Evolutionary conservation across 106 monocot species (phyloP).

Genomic region (Phalaenopsis equestris): DNA sequence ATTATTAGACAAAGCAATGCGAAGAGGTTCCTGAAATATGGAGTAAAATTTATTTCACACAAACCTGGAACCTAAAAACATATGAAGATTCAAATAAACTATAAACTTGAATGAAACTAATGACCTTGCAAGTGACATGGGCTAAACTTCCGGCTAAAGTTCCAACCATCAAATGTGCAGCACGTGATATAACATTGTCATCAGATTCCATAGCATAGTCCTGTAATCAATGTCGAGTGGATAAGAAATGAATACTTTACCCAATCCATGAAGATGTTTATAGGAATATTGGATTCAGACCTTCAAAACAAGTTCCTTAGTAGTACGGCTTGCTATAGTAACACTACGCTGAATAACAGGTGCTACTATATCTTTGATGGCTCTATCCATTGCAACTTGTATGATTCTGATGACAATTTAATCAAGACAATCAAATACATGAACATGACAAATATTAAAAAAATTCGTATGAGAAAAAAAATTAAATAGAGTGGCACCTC

Average conservation of each 20-base stretch:
- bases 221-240: conserved; percentile 21
- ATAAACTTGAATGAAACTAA: background rate
- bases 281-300: conserved; percentile 18
- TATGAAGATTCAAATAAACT: background rate
- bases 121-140: conserved; percentile 98
- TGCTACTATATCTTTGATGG: conserved; percentile 68
- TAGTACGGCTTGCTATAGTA: conserved; percentile 84
- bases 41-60: background rate
- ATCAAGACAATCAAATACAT: conserved; percentile 8
- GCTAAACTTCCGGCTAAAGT: conserved; percentile 95
- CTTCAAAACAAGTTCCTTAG: conserved; percentile 93
- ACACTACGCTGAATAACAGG: conserved; percentile 98
- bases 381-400: conserved; percentile 73
- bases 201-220: conserved; percentile 92
- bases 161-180: conserved; percentile 84
- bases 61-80: background rate
- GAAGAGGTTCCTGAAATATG: conserved; percentile 81
- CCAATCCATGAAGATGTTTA: background rate
- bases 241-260: conserved; percentile 9
- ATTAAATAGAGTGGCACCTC: conserved; percentile 31
- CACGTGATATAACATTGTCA: conserved; percentile 56
- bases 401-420: conserved; percentile 42
- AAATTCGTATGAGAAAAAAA: background rate
- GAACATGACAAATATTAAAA: background rate
- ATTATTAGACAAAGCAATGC: conserved; percentile 57